Evolutionary conservation across 441 rosid species (phyloP).

Genomic region (Kokia cookei): DNA sequence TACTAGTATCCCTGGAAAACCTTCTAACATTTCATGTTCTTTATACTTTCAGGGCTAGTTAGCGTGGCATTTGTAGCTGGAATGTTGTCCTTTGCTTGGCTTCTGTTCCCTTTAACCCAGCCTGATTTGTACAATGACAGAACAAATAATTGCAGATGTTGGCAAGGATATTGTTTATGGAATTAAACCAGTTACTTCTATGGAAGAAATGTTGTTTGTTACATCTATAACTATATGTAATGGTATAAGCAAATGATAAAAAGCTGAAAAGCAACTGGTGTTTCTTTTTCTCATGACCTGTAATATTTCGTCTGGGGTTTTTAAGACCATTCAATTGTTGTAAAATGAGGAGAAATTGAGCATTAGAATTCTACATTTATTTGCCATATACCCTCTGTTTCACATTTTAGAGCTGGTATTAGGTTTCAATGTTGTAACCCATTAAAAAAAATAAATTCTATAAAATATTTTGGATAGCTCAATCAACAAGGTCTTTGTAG

Average conservation of each 20-base stretch:
- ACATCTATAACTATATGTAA: no score
- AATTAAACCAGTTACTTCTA: constrained; percentile 11
- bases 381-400: not conserved
- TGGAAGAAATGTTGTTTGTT: no score
- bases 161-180: constrained; percentile 79
- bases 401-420: not conserved
- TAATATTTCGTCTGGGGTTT: not conserved
- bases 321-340: no score
- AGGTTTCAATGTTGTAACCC: not conserved
- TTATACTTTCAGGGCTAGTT: constrained; percentile 48
- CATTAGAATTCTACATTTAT: not conserved
- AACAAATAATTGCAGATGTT: constrained; percentile 53
- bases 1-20: not conserved
- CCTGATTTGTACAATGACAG: constrained; percentile 55
- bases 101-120: constrained; percentile 57
- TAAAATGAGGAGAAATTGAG: no score
- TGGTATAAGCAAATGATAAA: no score
- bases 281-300: not conserved
- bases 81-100: constrained; percentile 39
- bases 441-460: not conserved
- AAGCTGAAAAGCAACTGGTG: no score
- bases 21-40: not conserved
- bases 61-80: constrained; percentile 56
- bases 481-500: constrained; percentile 41
- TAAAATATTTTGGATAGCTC: rapidly evolving